phyloP scores from a whole-genome alignment of 148 eudicot genomes.

The Rhododendron henanense region DNA sequence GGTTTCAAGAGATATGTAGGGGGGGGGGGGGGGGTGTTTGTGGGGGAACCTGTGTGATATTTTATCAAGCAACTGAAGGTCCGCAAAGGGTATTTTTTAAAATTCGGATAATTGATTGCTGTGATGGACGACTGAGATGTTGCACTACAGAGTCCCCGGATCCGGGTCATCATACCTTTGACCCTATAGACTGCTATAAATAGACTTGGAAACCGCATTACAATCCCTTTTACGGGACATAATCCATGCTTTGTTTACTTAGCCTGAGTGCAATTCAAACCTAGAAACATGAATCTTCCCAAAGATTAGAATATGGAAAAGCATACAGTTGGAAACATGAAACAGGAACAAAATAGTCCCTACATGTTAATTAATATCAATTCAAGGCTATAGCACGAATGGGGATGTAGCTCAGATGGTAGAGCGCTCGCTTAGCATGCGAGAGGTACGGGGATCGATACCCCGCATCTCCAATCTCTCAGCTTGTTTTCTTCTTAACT shows the following conservation, averaged over 20 bases:
- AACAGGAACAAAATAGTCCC: too few species aligned
- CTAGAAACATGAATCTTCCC: background rate
- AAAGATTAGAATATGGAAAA: background rate
- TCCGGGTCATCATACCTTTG: background rate
- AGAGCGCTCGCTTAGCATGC: conserved; percentile 99
- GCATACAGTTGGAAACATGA: too few species aligned
- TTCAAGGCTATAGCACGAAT: too few species aligned
- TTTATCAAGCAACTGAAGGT: background rate
- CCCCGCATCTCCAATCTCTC: conserved; percentile 75
- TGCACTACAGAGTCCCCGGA: too few species aligned
- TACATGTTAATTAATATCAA: too few species aligned
- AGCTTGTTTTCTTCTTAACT: too few species aligned
- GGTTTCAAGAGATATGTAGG: too few species aligned
- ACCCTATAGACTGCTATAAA: background rate
- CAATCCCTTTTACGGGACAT: background rate
- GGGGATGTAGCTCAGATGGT: conserved; percentile 99
- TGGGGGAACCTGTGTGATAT: background rate
- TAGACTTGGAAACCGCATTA: background rate
- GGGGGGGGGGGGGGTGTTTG: too few species aligned
- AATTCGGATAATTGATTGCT: too few species aligned
- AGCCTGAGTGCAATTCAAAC: background rate
- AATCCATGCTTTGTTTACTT: background rate
- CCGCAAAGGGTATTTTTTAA: too few species aligned
- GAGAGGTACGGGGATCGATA: conserved; percentile 99
- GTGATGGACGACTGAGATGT: too few species aligned